phyloP scores from a whole-genome alignment of 257 asterid species.

The Ballota nigra region DNA sequence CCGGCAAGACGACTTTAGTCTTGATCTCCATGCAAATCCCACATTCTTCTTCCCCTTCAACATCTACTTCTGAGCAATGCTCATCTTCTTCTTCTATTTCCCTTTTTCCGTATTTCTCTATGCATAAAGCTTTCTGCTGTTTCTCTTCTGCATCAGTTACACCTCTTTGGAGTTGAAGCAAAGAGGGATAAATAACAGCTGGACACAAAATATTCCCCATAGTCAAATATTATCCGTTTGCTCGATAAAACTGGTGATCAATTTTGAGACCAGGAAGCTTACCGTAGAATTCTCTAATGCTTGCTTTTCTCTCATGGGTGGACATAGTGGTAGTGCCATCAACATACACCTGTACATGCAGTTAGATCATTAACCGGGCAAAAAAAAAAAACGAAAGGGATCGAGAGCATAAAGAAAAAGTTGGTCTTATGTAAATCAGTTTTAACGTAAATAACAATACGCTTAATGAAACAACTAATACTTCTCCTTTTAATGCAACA shows the following conservation, averaged over 20 bases:
- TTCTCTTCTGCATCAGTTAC: slow-evolving; percentile 75
- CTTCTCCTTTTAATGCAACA: too few relatives aligned
- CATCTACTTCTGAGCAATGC: slow-evolving; percentile 51
- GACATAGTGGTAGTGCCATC: slow-evolving; percentile 96
- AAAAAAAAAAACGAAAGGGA: slow-evolving; percentile 1
- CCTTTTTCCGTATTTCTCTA: slow-evolving; percentile 71
- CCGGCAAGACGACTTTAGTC: slow-evolving; percentile 75
- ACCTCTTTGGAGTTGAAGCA: slow-evolving; percentile 81
- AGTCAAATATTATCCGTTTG: slow-evolving; percentile 16
- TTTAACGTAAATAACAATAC: too few relatives aligned
- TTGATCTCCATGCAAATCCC: slow-evolving; percentile 91
- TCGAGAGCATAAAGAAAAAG: neutral
- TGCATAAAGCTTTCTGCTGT: slow-evolving; percentile 62
- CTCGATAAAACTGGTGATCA: neutral
- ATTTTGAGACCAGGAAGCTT: slow-evolving; percentile 12
- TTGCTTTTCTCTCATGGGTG: slow-evolving; percentile 90
- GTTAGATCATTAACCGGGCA: slow-evolving; percentile 1
- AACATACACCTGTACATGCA: slow-evolving; percentile 60
- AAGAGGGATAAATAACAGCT: slow-evolving; percentile 91
- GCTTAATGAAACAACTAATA: too few relatives aligned
- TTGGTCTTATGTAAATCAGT: too few relatives aligned
- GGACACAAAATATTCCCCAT: slow-evolving; percentile 26
- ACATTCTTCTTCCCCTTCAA: slow-evolving; percentile 89
- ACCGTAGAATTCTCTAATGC: slow-evolving; percentile 92
- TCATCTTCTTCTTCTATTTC: slow-evolving; percentile 48